Conservation (phyloP, 352 stramenopile genomes). For the Globisporangium uncinulatum region DNA sequence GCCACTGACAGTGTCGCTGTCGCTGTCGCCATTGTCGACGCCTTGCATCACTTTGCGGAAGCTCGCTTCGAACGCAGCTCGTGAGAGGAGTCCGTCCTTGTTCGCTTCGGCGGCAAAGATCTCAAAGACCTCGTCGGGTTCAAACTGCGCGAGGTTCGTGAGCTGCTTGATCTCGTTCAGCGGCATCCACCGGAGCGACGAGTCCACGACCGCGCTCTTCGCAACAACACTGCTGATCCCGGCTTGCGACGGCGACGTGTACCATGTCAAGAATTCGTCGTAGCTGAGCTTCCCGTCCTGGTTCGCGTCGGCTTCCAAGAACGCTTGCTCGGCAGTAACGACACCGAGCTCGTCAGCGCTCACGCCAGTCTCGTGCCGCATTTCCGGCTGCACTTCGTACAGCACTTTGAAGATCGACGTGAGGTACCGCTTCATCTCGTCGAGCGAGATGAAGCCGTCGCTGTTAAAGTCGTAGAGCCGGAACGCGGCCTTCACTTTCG, state of each 20-base stretch:
- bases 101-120: constrained; percentile 78
- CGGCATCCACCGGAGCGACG: constrained; percentile 74
- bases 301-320: constrained; percentile 77
- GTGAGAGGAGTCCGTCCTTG: constrained; percentile 62
- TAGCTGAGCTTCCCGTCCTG: constrained; percentile 81
- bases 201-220: constrained; percentile 72
- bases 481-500: constrained; percentile 83
- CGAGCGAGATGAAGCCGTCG: constrained; percentile 78
- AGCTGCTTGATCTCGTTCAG: constrained; percentile 79
- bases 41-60: constrained; percentile 65
- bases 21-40: neutral
- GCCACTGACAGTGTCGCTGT: neutral
- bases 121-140: constrained; percentile 83
- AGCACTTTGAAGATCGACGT: constrained; percentile 85
- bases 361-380: constrained; percentile 57
- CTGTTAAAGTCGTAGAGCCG: constrained; percentile 83
- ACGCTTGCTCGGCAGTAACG: constrained; percentile 83
- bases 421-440: constrained; percentile 86
- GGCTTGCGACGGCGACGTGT: constrained; percentile 60
- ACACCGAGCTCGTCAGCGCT: constrained; percentile 65
- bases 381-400: constrained; percentile 78
- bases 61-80: constrained; percentile 69
- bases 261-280: constrained; percentile 86
- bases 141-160: constrained; percentile 71
- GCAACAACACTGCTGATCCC: constrained; percentile 64